Conservation (phyloP, 1,284 basidiomycete genomes). For the Apiotrichum brassicae region DNA sequence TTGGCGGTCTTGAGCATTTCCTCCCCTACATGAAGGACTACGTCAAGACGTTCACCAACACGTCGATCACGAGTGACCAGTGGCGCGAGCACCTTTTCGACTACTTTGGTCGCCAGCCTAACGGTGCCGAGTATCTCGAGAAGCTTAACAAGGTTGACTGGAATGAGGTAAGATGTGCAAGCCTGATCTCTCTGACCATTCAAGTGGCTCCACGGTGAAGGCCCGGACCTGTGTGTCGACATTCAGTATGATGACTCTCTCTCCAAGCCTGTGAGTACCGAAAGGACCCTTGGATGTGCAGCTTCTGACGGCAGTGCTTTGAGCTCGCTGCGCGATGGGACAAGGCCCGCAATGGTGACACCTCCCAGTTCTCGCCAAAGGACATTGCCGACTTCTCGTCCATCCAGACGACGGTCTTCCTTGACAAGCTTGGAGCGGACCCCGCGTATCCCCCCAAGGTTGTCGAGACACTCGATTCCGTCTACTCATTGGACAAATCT, state of each 20-base stretch:
- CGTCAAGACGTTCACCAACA: conserved; percentile 51
- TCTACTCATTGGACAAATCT: conserved; percentile 45
- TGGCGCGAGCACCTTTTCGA: conserved; percentile 80
- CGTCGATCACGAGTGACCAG: conserved; percentile 78
- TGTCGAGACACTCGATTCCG: conserved; percentile 44
- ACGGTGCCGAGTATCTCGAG: conserved; percentile 60
- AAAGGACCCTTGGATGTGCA: not conserved
- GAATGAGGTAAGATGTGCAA: conserved; percentile 52
- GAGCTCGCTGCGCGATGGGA: conserved; percentile 73
- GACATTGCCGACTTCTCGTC: conserved; percentile 41
- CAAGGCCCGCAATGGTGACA: conserved; percentile 54
- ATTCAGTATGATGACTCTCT: conserved; percentile 78
- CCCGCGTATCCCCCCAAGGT: conserved; percentile 35
- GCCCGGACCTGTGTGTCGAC: conserved; percentile 66
- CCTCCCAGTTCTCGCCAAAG: conserved; percentile 34
- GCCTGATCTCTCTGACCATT: conserved; percentile 2
- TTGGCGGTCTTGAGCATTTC: conserved; percentile 83
- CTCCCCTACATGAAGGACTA: conserved; percentile 66
- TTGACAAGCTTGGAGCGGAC: conserved; percentile 46
- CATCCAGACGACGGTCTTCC: conserved; percentile 48
- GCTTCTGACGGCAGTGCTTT: conserved; percentile 37
- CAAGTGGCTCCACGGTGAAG: conserved; percentile 77
- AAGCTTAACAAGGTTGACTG: conserved; percentile 70
- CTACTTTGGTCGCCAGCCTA: conserved; percentile 58
- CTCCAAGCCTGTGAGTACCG: conserved; percentile 52